A percentile compares a stretch with the other conserved stretches of the same genome.
Conservation (phyloP, 2,329 filamentous ascomycete species). For the Apiospora hydei region DNA sequence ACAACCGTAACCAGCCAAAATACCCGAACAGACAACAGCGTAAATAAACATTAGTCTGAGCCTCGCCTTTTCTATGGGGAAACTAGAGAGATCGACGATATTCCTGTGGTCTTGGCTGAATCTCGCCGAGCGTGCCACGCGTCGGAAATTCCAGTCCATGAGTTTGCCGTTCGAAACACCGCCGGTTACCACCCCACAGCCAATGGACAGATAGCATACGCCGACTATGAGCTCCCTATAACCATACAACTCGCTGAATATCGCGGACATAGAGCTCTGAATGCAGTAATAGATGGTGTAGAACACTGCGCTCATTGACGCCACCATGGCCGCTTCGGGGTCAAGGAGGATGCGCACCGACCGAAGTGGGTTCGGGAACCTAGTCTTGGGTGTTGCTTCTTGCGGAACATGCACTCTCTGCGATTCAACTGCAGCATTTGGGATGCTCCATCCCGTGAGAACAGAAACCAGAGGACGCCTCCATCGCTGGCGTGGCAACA, state of each 20-base stretch:
- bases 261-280: conserved; percentile 26
- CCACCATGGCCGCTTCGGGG: conserved; percentile 27
- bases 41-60: background rate
- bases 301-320: conserved; percentile 26
- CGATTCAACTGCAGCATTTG: background rate
- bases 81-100: background rate
- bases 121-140: conserved; percentile 46
- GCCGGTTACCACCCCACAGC: conserved; percentile 43
- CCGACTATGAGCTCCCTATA: conserved; percentile 53
- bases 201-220: conserved; percentile 47
- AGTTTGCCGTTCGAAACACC: conserved; percentile 49
- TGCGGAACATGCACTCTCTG: background rate
- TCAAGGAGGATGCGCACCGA: conserved; percentile 30
- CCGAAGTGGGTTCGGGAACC: conserved; percentile 25
- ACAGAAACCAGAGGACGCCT: background rate
- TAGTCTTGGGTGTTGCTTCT: background rate
- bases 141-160: conserved; percentile 62
- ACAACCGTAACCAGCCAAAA: background rate
- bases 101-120: background rate
- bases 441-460: background rate
- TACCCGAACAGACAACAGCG: background rate
- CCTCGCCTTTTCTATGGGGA: background rate
- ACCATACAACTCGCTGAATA: conserved; percentile 25
- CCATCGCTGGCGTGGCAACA: background rate
- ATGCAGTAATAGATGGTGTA: conserved; percentile 28